Evolutionary conservation across 139 green algal genomes (phyloP).

Genomic region (Chlorella vulgaris): DNA sequence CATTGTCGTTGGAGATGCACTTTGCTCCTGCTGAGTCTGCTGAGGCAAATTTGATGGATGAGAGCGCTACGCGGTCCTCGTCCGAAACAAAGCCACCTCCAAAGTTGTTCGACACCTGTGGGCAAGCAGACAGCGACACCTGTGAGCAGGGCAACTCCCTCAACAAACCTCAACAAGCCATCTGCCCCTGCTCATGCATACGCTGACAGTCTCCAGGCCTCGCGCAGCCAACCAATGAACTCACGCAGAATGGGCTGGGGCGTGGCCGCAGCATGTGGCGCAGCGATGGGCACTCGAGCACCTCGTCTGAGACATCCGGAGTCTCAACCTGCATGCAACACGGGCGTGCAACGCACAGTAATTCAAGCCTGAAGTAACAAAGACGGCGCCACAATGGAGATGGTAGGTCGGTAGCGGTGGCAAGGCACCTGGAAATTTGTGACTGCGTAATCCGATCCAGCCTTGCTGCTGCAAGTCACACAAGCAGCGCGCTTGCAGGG

Average conservation of each 20-base stretch:
- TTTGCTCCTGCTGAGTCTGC: conserved; percentile 55
- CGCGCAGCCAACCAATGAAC: no score
- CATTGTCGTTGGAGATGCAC: conserved; percentile 14
- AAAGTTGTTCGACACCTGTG: conserved; percentile 42
- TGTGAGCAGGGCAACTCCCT: neutral
- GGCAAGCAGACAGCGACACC: neutral
- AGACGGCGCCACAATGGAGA: no score
- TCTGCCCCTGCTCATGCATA: neutral
- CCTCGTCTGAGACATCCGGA: conserved; percentile 47
- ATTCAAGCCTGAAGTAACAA: no score
- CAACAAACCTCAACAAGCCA: no score
- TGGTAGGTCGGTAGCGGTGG: no score
- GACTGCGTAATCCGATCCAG: neutral
- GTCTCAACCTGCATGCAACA: conserved; percentile 14
- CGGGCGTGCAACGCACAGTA: neutral
- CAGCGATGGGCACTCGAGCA: conserved; percentile 68
- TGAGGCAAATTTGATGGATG: conserved; percentile 81
- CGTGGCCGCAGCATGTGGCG: conserved; percentile 43
- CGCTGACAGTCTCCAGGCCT: no score
- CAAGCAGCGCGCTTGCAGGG: neutral
- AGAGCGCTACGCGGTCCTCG: conserved; percentile 80
- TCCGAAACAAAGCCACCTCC: conserved; percentile 88
- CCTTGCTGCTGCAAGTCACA: neutral
- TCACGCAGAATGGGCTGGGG: conserved; percentile 26
- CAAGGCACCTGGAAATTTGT: conserved; percentile 25